These are phyloP conservation scores for Nadsonia fulvescens DNA, from an alignment of 805 yeast species.

Conservation along the genomic window DNA sequence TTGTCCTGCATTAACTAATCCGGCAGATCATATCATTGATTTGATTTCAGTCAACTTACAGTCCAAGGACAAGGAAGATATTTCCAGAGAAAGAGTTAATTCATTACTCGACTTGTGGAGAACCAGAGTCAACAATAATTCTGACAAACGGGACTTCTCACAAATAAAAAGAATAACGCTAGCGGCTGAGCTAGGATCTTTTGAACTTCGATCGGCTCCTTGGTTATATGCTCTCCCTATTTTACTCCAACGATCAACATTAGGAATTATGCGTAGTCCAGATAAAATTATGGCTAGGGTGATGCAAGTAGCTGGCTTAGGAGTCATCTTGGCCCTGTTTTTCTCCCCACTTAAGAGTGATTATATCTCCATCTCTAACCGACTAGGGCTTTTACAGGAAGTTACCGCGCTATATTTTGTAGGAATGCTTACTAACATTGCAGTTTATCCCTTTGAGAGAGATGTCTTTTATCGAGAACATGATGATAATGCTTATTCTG, in stretches of 20 bases:
- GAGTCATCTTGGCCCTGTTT: constrained; percentile 46
- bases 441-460: constrained; percentile 58
- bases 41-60: constrained; percentile 41
- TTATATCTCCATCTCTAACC: constrained; percentile 36
- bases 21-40: constrained; percentile 64
- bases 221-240: constrained; percentile 21
- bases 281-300: constrained; percentile 49
- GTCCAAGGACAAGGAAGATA: constrained; percentile 23
- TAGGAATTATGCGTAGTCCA: constrained; percentile 29
- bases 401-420: constrained; percentile 53
- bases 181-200: constrained; percentile 16
- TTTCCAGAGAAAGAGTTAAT: constrained; percentile 25
- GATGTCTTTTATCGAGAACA: constrained; percentile 65
- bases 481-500: constrained; percentile 52
- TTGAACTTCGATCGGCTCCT: constrained; percentile 17
- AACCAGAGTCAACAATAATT: neutral
- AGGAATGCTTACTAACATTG: constrained; percentile 64
- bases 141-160: no score
- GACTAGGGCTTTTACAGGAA: constrained; percentile 65
- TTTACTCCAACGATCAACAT: constrained; percentile 21
- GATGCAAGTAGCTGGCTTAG: constrained; percentile 45
- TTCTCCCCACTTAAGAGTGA: constrained; percentile 40
- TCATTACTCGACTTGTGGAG: constrained; percentile 24
- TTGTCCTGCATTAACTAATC: constrained; percentile 43
- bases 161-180: no score